These are phyloP conservation scores for Ophiosphaerella herpotricha DNA, from an alignment of 2,329 filamentous ascomycete genomes.

Conservation along the genomic window DNA sequence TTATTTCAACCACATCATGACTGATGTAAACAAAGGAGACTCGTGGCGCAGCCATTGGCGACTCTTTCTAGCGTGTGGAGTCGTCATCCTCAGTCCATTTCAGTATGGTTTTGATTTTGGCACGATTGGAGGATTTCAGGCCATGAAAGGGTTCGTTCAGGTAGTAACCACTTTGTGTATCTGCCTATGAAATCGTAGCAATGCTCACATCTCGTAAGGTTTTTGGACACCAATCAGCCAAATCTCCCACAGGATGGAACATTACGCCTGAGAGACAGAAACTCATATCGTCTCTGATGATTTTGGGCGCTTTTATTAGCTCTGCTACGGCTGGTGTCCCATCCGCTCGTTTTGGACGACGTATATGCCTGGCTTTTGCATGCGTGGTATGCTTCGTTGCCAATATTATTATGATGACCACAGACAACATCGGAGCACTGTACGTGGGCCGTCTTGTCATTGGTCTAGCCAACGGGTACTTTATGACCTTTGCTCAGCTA, in stretches of 20 bases:
- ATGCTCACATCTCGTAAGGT: slow-evolving; percentile 15
- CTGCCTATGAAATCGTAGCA: no score
- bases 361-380: slow-evolving; percentile 52
- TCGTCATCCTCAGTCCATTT: slow-evolving; percentile 57
- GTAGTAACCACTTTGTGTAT: slow-evolving; percentile 22
- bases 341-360: slow-evolving; percentile 51
- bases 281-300: slow-evolving; percentile 54
- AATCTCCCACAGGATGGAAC: slow-evolving; percentile 50
- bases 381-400: slow-evolving; percentile 56
- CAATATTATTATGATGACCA: slow-evolving; percentile 64
- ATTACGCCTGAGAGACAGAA: slow-evolving; percentile 48
- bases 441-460: slow-evolving; percentile 61
- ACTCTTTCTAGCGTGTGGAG: slow-evolving; percentile 54
- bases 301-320: slow-evolving; percentile 52
- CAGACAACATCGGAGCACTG: slow-evolving; percentile 57
- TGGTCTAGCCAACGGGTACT: slow-evolving; percentile 61
- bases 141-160: slow-evolving; percentile 56
- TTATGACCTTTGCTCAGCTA: slow-evolving; percentile 60
- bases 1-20: not conserved
- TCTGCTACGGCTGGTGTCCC: slow-evolving; percentile 47
- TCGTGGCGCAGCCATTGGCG: slow-evolving; percentile 49
- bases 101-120: slow-evolving; percentile 61
- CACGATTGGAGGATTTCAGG: slow-evolving; percentile 57
- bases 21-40: slow-evolving; percentile 15
- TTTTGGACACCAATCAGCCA: slow-evolving; percentile 38